Evolutionary conservation across 768 basidiomycete species (phyloP).

Genomic region (Russula sp.): DNA sequence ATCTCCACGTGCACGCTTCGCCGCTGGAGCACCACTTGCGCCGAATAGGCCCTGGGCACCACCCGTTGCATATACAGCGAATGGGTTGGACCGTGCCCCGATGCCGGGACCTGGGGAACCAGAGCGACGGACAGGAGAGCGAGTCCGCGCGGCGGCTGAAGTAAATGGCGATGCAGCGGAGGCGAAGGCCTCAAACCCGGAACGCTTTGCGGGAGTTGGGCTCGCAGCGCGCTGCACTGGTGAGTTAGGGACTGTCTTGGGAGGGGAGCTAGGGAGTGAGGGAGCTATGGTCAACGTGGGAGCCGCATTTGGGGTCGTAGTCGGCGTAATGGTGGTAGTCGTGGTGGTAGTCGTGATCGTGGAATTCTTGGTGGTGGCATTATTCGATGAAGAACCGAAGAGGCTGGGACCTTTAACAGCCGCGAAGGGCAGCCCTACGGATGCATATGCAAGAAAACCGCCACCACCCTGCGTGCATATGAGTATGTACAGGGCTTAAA

Average conservation of each 20-base stretch:
- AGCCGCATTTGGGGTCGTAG: neutral
- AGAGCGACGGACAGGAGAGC: constrained; percentile 38
- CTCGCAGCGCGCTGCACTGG: constrained; percentile 20
- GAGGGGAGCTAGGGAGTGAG: constrained; percentile 13
- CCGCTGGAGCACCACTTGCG: constrained; percentile 34
- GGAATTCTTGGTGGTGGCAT: constrained; percentile 28
- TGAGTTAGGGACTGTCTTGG: constrained; percentile 12
- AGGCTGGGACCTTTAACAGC: constrained; percentile 61
- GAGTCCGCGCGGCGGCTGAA: constrained; percentile 46
- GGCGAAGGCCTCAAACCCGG: constrained; percentile 53
- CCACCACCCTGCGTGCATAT: constrained; percentile 25
- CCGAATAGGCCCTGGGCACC: constrained; percentile 41
- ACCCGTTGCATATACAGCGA: constrained; percentile 40
- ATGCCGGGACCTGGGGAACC: constrained; percentile 42
- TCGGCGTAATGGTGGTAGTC: constrained; percentile 18
- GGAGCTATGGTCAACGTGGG: constrained; percentile 3
- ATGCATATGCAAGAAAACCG: constrained; percentile 78
- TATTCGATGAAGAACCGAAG: constrained; percentile 31
- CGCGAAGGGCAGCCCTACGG: constrained; percentile 65
- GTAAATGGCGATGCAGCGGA: constrained; percentile 44
- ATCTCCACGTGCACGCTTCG: constrained; percentile 44
- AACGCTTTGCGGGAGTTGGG: constrained; percentile 39
- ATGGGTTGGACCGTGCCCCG: constrained; percentile 36
- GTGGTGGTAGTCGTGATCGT: constrained; percentile 25
- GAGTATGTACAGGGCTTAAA: neutral